A percentile compares a stretch with the other conserved stretches of the same genome.
phyloP scores from a whole-genome alignment of 768 basidiomycete genomes.

The Pleurotus salmoneostramineus region DNA sequence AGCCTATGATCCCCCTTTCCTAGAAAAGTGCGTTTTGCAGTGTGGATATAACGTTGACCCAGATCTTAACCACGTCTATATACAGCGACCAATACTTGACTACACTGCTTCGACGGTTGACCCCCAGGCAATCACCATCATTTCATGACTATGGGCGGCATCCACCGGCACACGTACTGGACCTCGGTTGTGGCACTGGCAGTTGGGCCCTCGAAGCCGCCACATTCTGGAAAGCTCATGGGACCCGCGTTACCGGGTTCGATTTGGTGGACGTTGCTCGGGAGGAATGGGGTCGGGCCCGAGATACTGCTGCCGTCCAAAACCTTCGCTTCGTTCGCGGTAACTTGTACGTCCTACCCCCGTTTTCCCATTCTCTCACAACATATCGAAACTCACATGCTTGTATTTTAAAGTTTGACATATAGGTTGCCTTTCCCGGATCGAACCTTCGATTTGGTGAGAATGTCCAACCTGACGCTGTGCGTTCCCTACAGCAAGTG shows the following conservation, averaged over 20 bases:
- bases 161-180: background rate
- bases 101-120: background rate
- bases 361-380: background rate
- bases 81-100: constrained; percentile 4
- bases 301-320: constrained; percentile 4
- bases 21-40: background rate
- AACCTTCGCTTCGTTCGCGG: constrained; percentile 31
- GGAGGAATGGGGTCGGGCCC: constrained; percentile 4
- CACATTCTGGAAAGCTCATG: constrained; percentile 1
- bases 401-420: constrained; percentile 24
- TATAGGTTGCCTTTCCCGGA: constrained; percentile 39
- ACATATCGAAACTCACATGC: background rate
- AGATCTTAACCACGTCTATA: background rate
- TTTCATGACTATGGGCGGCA: constrained; percentile 8
- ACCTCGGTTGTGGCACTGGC: constrained; percentile 5
- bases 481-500: constrained; percentile 37
- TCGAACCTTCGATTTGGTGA: constrained; percentile 43
- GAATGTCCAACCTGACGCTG: constrained; percentile 41
- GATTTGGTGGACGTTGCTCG: constrained; percentile 2
- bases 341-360: constrained; percentile 37
- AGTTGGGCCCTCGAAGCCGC: constrained; percentile 6
- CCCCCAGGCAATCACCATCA: constrained; percentile 2
- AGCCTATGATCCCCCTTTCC: constrained; percentile 5
- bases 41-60: background rate
- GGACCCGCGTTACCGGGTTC: constrained; percentile 3